phyloP scores from a whole-genome alignment of 352 stramenopile genomes.

The Globisporangium emineosum region DNA sequence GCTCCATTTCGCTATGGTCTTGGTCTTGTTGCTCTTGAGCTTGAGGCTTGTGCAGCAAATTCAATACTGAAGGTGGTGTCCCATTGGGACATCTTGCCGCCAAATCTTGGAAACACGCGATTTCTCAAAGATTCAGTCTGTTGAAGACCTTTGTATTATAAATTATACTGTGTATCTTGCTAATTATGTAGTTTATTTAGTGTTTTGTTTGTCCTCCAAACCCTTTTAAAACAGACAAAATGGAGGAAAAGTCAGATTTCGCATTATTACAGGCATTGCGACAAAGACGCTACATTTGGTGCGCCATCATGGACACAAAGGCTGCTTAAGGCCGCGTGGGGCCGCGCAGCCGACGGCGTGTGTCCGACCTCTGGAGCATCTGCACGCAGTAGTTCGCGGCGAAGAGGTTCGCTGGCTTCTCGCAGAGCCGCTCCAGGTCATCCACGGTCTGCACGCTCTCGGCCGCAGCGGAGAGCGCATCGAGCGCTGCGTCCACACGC shows the following conservation, averaged over 20 bases:
- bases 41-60: not conserved
- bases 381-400: constrained; percentile 1
- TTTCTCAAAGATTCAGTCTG: not conserved
- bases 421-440: not conserved
- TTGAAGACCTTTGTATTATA: not conserved
- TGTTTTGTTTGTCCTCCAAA: not conserved
- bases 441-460: not conserved
- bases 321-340: not conserved
- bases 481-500: not conserved
- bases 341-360: not conserved
- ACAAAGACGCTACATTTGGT: no score
- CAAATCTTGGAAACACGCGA: constrained; percentile 3
- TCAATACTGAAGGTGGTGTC: not conserved
- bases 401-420: not conserved
- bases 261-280: not conserved
- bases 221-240: not conserved
- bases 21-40: constrained; percentile 14
- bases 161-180: not conserved
- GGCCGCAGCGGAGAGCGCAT: not conserved
- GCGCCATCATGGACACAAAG: no score
- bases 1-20: constrained; percentile 49
- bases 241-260: not conserved
- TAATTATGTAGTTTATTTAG: not conserved
- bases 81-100: not conserved
- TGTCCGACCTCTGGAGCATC: not conserved